Evolutionary conservation across 2,329 filamentous ascomycete species (phyloP).

Genomic region (Aspergillus luchuensis): DNA sequence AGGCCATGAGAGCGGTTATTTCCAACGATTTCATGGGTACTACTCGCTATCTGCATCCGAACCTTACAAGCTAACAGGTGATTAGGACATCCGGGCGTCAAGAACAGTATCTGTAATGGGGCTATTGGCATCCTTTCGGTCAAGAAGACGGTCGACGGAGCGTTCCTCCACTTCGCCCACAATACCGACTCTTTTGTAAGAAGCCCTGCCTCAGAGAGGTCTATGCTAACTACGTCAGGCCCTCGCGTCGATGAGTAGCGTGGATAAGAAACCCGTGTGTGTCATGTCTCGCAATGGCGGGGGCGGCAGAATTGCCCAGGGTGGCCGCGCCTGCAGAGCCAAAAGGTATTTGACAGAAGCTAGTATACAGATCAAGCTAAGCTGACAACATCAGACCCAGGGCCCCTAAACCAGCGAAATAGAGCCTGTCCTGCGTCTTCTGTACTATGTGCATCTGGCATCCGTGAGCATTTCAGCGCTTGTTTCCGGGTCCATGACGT

Average conservation of each 20-base stretch:
- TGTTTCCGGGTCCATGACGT: background rate
- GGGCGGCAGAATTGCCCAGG: conserved; percentile 54
- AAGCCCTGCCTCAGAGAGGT: background rate
- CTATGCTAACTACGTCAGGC: conserved; percentile 52
- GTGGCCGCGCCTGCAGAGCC: conserved; percentile 38
- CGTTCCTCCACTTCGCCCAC: conserved; percentile 90
- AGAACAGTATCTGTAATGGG: conserved; percentile 74
- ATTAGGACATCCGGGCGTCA: conserved; percentile 76
- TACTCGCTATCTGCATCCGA: conserved; percentile 9
- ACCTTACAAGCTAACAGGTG: conserved; percentile 4
- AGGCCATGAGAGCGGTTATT: conserved; percentile 76
- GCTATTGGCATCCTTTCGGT: conserved; percentile 90
- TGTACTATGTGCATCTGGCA: background rate
- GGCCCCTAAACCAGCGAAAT: background rate
- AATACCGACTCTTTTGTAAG: conserved; percentile 81
- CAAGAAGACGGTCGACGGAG: conserved; percentile 75
- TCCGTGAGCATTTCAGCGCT: too few relatives aligned
- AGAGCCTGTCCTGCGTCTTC: background rate
- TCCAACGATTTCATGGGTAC: conserved; percentile 83
- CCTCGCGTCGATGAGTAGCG: conserved; percentile 82
- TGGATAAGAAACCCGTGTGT: conserved; percentile 72
- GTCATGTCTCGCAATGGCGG: conserved; percentile 80
- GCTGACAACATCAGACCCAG: background rate
- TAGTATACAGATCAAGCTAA: background rate
- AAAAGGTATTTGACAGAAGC: conserved; percentile 25